Percentiles rank a stretch among this genome's conserved stretches.
Evolutionary conservation across 2,329 filamentous ascomycete genomes (phyloP).

Genomic region (Nothophoma quercina): DNA sequence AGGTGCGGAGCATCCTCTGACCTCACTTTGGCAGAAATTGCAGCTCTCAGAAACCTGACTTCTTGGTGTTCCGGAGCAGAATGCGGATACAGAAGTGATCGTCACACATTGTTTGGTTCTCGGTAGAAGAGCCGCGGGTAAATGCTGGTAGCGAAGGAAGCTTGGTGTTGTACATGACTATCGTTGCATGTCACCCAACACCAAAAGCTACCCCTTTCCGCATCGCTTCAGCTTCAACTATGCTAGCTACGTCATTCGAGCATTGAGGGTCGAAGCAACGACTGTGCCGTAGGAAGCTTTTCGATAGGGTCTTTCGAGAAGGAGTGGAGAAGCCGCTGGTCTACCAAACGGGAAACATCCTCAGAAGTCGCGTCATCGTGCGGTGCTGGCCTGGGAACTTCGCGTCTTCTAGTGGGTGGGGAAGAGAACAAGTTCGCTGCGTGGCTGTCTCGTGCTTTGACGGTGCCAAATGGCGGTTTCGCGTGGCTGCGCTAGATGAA

Average conservation of each 20-base stretch:
- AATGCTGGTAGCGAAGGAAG: neutral
- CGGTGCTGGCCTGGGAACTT: conserved; percentile 3
- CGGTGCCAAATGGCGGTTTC: conserved; percentile 12
- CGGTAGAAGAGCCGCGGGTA: neutral
- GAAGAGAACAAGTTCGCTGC: neutral
- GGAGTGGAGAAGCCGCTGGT: conserved; percentile 9
- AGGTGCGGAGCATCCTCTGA: neutral
- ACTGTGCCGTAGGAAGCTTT: neutral
- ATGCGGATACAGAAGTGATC: neutral
- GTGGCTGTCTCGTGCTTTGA: conserved; percentile 14
- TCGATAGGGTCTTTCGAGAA: conserved; percentile 9
- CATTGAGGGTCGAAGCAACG: neutral
- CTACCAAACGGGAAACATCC: neutral
- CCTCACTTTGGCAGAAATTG: neutral
- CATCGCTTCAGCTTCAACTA: neutral
- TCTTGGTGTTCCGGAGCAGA: neutral
- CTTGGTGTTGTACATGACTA: neutral
- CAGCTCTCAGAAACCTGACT: neutral
- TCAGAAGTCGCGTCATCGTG: conserved; percentile 8
- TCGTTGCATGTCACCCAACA: neutral
- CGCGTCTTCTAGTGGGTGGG: conserved; percentile 12
- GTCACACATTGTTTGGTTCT: neutral
- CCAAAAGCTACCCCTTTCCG: neutral
- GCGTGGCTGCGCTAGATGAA: conserved; percentile 13
- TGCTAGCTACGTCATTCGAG: neutral